Percentiles rank a stretch among this genome's conserved stretches.
Conservation (phyloP, 805 yeast species). For the Cyberlindnera sargentensis region DNA sequence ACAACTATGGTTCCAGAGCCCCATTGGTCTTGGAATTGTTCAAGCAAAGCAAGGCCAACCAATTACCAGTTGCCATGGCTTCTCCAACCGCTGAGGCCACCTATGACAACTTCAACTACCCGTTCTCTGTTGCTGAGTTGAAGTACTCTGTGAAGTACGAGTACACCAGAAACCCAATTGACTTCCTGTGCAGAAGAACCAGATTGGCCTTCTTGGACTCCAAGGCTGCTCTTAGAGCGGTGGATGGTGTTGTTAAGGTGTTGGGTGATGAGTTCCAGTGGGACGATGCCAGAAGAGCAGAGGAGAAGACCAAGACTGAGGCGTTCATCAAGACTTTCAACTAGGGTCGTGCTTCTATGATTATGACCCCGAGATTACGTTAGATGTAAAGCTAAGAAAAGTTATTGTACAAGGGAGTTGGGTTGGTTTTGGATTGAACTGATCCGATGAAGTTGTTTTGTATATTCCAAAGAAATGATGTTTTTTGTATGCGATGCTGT, state of each 20-base stretch:
- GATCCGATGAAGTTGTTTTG: too few relatives aligned
- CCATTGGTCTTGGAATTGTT: slow-evolving; percentile 61
- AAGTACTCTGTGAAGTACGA: slow-evolving; percentile 76
- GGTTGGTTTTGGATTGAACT: too few relatives aligned
- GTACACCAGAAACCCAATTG: slow-evolving; percentile 81
- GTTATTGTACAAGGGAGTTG: too few relatives aligned
- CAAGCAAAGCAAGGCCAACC: slow-evolving; percentile 44
- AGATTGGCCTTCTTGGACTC: slow-evolving; percentile 90
- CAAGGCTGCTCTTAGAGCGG: slow-evolving; percentile 69
- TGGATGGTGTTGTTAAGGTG: slow-evolving; percentile 78
- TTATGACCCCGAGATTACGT: neutral
- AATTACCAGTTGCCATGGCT: slow-evolving; percentile 61
- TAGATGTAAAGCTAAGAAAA: too few relatives aligned
- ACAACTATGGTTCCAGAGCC: slow-evolving; percentile 87
- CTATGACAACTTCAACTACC: slow-evolving; percentile 58
- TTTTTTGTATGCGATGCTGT: too few relatives aligned
- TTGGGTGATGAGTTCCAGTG: slow-evolving; percentile 79
- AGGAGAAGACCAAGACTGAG: slow-evolving; percentile 44
- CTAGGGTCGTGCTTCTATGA: slow-evolving; percentile 3
- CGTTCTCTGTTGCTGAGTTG: slow-evolving; percentile 88
- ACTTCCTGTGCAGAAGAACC: slow-evolving; percentile 88
- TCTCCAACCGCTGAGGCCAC: slow-evolving; percentile 25
- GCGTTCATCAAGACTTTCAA: slow-evolving; percentile 47
- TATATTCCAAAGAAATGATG: too few relatives aligned
- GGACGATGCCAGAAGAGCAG: slow-evolving; percentile 51